Evolutionary conservation across 805 yeast species (phyloP).

Genomic region (Metschnikowia anglica): DNA sequence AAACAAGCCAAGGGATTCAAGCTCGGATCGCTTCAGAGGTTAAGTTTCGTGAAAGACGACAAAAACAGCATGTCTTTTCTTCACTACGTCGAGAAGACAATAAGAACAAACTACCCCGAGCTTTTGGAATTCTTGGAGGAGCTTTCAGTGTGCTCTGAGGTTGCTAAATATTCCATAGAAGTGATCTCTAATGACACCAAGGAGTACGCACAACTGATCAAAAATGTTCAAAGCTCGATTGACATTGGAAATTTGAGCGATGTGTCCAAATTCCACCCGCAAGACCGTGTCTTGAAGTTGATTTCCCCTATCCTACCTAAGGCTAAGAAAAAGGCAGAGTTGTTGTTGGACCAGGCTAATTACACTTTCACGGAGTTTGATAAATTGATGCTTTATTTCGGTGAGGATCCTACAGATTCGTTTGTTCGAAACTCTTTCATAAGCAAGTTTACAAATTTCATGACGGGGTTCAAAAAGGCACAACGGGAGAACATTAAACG

Average conservation of each 20-base stretch:
- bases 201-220: constrained; percentile 51
- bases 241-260: constrained; percentile 67
- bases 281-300: constrained; percentile 57
- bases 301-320: constrained; percentile 53
- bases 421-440: constrained; percentile 60
- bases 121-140: constrained; percentile 62
- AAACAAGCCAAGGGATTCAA: constrained; percentile 72
- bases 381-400: constrained; percentile 64
- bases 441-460: constrained; percentile 58
- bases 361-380: constrained; percentile 53
- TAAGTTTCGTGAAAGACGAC: constrained; percentile 69
- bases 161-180: constrained; percentile 62
- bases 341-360: constrained; percentile 50
- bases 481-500: constrained; percentile 62
- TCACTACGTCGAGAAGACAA: constrained; percentile 69
- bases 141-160: constrained; percentile 49
- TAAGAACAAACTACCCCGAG: constrained; percentile 67
- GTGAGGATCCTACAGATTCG: constrained; percentile 62
- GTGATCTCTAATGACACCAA: constrained; percentile 58
- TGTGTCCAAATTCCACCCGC: constrained; percentile 60
- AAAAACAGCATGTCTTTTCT: constrained; percentile 68
- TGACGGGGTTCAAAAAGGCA: constrained; percentile 60
- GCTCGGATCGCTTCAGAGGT: constrained; percentile 63
- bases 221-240: constrained; percentile 52
- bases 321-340: constrained; percentile 52